Base-by-base conservation (phyloP, 257 asterid species). In the Solanum megistacrolobum region DNA sequence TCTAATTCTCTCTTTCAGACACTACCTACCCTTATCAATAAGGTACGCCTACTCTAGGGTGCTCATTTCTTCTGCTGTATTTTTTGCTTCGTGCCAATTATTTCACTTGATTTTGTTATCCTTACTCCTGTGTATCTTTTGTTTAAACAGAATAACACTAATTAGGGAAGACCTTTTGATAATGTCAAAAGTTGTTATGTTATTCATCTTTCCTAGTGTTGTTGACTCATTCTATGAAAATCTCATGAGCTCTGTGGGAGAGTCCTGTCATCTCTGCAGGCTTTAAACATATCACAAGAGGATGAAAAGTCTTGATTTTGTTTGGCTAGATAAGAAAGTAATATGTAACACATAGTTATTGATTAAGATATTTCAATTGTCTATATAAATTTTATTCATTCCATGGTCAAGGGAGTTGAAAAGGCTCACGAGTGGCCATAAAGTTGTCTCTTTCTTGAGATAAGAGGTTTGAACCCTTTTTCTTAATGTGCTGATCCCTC, bases 1-100 rank as follows among this genome's bases (percentile, higher is more conserved):
- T 87, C 95, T 88, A 76, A 39, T 76, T 93, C 96, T 5, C 75
- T 68, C 11, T 27, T 68, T 71, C 89, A 84, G 72, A 65, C 91
- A 41, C 94, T 97, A 76, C 98, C 96, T 20, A 87, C 60, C 76
- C 94, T 97, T 69, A 91, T 97, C 90, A 91, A 82, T 38, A 94
- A 94, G 98, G 99, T 79, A 62, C 14, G 31, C 71, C 84, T 20
- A 48, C 83, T 39, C 58, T 68, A 32, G 82, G 9, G 21, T 69
- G 48, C 31, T 69, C 35, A 46, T 35, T 21, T 35, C 38, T 85
- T 14, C 35, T 38, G 83, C 18, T 76, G 58, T 76, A 3, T 20
- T 58, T 58, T 76, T 12, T 27, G 14, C 38, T 41, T 76, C 62
- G 83, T 38, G 82, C 48, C 29, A 73, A 20, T 73, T 35, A 34